These are phyloP conservation scores for Termitomyces sp. DNA, from an alignment of 768 basidiomycete genomes.

Conservation along the genomic window DNA sequence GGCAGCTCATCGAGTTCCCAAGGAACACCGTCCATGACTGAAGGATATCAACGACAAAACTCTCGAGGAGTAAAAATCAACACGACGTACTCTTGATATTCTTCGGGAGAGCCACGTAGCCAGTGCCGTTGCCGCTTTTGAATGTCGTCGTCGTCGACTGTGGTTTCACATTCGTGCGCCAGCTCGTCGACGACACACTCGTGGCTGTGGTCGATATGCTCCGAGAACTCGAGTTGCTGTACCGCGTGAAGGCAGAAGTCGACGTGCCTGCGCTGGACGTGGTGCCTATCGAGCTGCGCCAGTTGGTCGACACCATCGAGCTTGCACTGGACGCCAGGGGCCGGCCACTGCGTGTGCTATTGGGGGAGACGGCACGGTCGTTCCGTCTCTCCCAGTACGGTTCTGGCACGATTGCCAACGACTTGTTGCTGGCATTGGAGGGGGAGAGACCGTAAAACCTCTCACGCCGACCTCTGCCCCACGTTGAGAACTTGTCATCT, in stretches of 20 bases:
- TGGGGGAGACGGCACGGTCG: constrained; percentile 52
- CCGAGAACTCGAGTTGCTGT: constrained; percentile 68
- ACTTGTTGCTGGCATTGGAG: constrained; percentile 13
- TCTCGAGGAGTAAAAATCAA: constrained; percentile 3
- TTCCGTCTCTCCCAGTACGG: constrained; percentile 27
- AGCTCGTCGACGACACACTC: constrained; percentile 68
- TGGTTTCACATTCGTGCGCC: constrained; percentile 51
- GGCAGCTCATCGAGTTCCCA: constrained; percentile 70
- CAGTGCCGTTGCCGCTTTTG: constrained; percentile 19
- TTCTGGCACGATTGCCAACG: constrained; percentile 14
- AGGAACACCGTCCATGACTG: constrained; percentile 75
- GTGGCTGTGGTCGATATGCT: constrained; percentile 81
- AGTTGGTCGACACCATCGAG: constrained; percentile 62
- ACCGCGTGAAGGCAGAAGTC: constrained; percentile 69
- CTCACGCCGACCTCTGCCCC: constrained; percentile 43
- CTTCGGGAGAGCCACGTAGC: constrained; percentile 40
- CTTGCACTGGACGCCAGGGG: constrained; percentile 52
- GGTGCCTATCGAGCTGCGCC: constrained; percentile 75
- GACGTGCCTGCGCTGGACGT: constrained; percentile 64
- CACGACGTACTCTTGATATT: constrained; percentile 75
- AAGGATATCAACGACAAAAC: constrained; percentile 8
- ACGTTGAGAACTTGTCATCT: constrained; percentile 38
- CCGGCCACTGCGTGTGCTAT: constrained; percentile 50
- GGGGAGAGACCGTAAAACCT: constrained; percentile 5
- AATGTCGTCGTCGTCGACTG: constrained; percentile 15